These are phyloP conservation scores for Novymonas esmeraldas DNA, from an alignment of 208 protist genomes.

Conservation along the genomic window DNA sequence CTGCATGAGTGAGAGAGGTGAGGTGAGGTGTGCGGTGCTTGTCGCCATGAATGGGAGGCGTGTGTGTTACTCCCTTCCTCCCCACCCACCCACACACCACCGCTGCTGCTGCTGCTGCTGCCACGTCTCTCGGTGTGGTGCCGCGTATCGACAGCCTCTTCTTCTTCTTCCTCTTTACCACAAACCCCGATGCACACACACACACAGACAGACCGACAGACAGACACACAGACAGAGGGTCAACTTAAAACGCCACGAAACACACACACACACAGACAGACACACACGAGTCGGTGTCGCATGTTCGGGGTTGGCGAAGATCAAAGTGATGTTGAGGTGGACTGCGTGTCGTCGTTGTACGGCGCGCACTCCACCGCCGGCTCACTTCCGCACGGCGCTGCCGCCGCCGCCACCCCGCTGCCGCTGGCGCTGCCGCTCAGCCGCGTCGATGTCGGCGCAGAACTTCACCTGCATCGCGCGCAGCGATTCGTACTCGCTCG, in stretches of 20 bases:
- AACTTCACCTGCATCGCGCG: conserved; percentile 33
- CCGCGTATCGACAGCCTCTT: too few relatives aligned
- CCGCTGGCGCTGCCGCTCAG: conserved; percentile 24
- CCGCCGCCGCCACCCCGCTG: background rate
- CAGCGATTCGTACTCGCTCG: conserved; percentile 41
- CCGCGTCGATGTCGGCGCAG: conserved; percentile 4
- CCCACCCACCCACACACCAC: too few relatives aligned
- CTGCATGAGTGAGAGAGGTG: background rate
- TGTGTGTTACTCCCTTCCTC: too few relatives aligned
- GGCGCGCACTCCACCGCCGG: background rate
- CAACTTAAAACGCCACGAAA: too few relatives aligned
- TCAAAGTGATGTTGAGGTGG: too few relatives aligned
- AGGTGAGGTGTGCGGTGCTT: too few relatives aligned
- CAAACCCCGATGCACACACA: background rate
- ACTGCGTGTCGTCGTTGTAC: background rate
- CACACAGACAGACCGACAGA: conserved; percentile 9
- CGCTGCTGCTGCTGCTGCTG: too few relatives aligned
- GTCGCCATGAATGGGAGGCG: too few relatives aligned
- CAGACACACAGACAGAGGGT: background rate
- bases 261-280: conserved; percentile 4
- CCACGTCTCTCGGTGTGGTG: too few relatives aligned
- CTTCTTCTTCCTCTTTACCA: too few relatives aligned
- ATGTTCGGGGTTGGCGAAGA: too few relatives aligned
- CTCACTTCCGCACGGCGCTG: background rate
- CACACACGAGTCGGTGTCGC: too few relatives aligned